phyloP scores from a whole-genome alignment of 2,329 filamentous ascomycete species.

The Chaetoscypha palmicola region DNA sequence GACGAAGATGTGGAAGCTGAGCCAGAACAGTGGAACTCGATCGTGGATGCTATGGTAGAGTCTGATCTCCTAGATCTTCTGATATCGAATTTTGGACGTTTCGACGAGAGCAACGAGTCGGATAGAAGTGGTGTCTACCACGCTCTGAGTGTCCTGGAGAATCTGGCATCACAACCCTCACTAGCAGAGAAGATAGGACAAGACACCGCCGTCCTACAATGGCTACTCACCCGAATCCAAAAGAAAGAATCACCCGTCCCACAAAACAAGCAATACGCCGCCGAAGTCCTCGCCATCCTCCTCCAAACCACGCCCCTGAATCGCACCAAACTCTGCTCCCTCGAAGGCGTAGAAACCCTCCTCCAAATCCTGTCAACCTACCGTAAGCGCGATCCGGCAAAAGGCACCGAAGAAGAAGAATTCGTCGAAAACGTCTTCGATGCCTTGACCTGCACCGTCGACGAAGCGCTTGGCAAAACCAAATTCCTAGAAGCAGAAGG shows the following conservation, averaged over 20 bases:
- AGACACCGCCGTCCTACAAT: constrained; percentile 62
- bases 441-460: constrained; percentile 70
- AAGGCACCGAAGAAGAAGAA: constrained; percentile 85
- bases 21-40: constrained; percentile 69
- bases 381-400: constrained; percentile 76
- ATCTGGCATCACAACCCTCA: constrained; percentile 64
- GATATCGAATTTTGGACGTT: constrained; percentile 67
- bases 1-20: constrained; percentile 85
- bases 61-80: constrained; percentile 69
- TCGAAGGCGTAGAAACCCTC: constrained; percentile 70
- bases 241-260: constrained; percentile 59
- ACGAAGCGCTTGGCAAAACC: constrained; percentile 65
- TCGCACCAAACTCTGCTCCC: constrained; percentile 51
- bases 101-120: constrained; percentile 68
- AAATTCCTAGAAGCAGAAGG: constrained; percentile 88
- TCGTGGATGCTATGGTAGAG: constrained; percentile 62
- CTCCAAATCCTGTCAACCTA: constrained; percentile 81
- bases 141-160: constrained; percentile 75
- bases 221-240: constrained; percentile 71
- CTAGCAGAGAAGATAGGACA: constrained; percentile 66
- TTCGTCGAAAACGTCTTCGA: constrained; percentile 94
- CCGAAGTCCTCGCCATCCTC: constrained; percentile 85
- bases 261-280: constrained; percentile 94
- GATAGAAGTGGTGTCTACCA: constrained; percentile 86
- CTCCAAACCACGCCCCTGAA: constrained; percentile 68